Conservation (phyloP, 176 grass and related monocot species). For the sorghum (Sorghum bicolor) region DNA sequence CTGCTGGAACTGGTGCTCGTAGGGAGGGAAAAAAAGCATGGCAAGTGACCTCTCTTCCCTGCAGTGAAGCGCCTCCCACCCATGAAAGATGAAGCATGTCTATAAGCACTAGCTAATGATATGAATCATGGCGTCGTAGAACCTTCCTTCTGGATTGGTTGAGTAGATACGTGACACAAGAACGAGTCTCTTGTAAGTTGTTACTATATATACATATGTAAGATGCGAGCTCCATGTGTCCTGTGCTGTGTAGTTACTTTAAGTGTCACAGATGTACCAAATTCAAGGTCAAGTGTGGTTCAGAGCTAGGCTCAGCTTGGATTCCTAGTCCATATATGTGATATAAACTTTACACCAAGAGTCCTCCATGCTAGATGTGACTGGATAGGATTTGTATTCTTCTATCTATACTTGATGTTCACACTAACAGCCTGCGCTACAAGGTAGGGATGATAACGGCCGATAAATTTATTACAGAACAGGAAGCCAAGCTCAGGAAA, state of each 20-base stretch:
- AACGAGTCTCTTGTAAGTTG: slow-evolving; percentile 35
- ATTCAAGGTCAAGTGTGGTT: background rate
- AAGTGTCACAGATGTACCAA: background rate
- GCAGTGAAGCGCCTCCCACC: background rate
- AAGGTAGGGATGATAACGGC: background rate
- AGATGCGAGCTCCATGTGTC: slow-evolving; percentile 4
- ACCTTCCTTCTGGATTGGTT: background rate
- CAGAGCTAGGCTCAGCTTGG: background rate
- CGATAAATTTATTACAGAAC: background rate
- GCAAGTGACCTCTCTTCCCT: background rate
- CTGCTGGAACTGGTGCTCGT: slow-evolving; percentile 88
- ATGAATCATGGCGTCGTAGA: background rate
- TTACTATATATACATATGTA: slow-evolving; percentile 23
- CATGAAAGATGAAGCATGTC: background rate
- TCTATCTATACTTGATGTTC: background rate
- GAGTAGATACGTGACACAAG: slow-evolving; percentile 36
- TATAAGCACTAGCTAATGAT: background rate
- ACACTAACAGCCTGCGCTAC: background rate
- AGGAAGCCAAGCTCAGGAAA: background rate
- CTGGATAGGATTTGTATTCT: background rate
- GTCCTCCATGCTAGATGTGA: background rate
- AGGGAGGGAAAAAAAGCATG: background rate
- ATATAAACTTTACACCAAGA: background rate
- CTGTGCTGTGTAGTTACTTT: slow-evolving; percentile 7
- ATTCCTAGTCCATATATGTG: background rate